Conservation (phyloP, 192 early-diverging fungal genomes). For the Entophlyctis luteolus region DNA sequence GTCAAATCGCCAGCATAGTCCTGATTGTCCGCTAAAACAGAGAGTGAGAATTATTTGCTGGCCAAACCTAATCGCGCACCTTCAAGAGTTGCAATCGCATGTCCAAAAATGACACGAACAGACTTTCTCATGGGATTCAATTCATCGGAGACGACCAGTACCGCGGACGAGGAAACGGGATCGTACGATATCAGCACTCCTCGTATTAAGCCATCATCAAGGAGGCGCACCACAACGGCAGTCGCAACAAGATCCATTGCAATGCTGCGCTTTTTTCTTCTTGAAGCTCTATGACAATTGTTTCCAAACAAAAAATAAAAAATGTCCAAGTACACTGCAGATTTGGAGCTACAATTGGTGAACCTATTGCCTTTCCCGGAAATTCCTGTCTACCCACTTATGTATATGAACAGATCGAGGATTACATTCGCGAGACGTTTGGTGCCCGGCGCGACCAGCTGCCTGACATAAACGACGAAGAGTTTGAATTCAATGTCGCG, state of each 20-base stretch:
- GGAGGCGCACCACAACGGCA: not conserved
- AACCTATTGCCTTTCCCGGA: not conserved
- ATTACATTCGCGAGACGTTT: slow-evolving; percentile 12
- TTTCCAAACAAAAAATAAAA: not conserved
- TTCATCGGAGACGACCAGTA: no score
- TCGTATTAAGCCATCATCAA: no score
- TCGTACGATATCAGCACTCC: no score
- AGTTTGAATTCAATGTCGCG: slow-evolving; percentile 1
- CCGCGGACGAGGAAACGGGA: no score
- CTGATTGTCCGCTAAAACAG: no score
- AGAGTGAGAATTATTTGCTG: no score
- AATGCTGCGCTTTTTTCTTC: not conserved
- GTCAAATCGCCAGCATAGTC: no score
- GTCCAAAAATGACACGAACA: no score
- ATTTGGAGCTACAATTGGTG: not conserved
- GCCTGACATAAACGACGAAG: not conserved
- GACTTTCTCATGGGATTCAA: no score
- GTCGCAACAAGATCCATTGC: not conserved
- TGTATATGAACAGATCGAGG: not conserved
- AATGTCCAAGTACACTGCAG: not conserved
- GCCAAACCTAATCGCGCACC: no score
- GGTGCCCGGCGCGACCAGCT: not conserved
- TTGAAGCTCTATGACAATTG: not conserved
- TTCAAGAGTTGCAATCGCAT: no score
- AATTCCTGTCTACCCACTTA: not conserved